phyloP scores from a whole-genome alignment of 2,329 filamentous ascomycete species.

The Geosmithia putterillii region DNA sequence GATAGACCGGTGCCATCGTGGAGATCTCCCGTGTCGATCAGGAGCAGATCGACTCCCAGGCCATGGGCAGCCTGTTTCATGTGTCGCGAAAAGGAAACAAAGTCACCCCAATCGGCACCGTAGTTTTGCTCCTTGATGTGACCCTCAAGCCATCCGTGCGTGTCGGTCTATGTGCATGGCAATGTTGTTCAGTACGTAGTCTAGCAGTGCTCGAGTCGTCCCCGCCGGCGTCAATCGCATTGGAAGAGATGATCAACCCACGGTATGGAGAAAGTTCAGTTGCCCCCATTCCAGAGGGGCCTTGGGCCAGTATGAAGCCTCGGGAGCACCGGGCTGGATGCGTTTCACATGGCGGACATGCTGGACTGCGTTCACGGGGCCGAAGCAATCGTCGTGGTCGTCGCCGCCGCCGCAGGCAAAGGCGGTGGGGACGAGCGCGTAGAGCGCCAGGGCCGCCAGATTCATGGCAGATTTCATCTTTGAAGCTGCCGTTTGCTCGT shows the following conservation, averaged over 20 bases:
- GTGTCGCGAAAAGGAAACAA: constrained; percentile 44
- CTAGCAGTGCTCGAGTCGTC: not conserved
- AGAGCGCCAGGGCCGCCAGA: no score
- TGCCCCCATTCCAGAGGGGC: constrained; percentile 47
- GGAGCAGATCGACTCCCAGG: constrained; percentile 45
- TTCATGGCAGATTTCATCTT: no score
- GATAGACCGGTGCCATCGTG: constrained; percentile 53
- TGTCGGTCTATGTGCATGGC: constrained; percentile 32
- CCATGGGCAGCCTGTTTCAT: constrained; percentile 46
- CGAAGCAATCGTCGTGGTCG: constrained; percentile 19
- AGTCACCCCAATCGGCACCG: constrained; percentile 55
- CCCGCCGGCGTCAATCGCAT: no score
- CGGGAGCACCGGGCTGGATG: constrained; percentile 31
- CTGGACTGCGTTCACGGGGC: constrained; percentile 24
- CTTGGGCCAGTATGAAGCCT: constrained; percentile 28
- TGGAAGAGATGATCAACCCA: constrained; percentile 6
- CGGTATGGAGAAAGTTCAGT: constrained; percentile 48
- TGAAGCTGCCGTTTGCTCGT: no score
- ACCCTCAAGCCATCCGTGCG: constrained; percentile 48
- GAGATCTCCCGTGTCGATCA: constrained; percentile 53
- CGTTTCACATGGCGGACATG: constrained; percentile 35
- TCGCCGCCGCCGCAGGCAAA: constrained; percentile 19
- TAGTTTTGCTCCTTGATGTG: constrained; percentile 51
- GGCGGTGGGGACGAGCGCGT: constrained; percentile 8
- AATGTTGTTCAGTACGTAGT: not conserved